Evolutionary conservation across 352 stramenopile species (phyloP).

Genomic region (Globisporangium yorkense): DNA sequence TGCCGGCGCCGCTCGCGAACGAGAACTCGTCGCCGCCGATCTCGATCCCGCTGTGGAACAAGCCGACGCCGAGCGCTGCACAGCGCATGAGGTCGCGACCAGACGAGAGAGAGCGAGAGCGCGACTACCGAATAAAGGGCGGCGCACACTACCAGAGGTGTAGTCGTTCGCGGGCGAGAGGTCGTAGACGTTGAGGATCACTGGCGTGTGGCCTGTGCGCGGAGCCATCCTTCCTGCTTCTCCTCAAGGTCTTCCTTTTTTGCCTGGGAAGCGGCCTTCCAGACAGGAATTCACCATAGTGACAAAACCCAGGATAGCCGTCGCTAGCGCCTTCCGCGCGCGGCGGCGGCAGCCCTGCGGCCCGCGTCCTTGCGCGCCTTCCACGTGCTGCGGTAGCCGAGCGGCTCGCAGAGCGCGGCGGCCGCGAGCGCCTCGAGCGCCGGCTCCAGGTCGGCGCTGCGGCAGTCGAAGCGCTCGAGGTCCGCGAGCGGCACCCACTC

Average conservation of each 20-base stretch:
- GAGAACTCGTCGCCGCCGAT: constrained; percentile 90
- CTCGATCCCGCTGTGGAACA: constrained; percentile 92
- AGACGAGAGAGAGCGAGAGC: constrained; percentile 1
- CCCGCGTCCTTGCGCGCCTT: constrained; percentile 60
- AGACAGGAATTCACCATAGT: background rate
- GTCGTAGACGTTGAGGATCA: constrained; percentile 92
- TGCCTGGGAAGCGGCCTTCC: constrained; percentile 24
- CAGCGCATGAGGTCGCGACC: background rate
- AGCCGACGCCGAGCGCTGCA: constrained; percentile 72
- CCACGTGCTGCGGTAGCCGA: constrained; percentile 42
- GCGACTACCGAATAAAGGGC: no score
- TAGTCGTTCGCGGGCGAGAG: constrained; percentile 89
- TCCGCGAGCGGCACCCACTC: constrained; percentile 69
- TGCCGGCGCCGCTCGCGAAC: constrained; percentile 87
- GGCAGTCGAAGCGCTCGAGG: constrained; percentile 66
- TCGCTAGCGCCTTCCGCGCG: no score
- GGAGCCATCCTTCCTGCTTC: constrained; percentile 26
- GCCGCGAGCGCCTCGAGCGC: constrained; percentile 30
- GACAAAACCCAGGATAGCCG: background rate
- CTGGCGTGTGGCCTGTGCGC: constrained; percentile 43
- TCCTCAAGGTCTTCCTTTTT: constrained; percentile 2
- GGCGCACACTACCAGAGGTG: constrained; percentile 35
- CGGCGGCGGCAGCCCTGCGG: no score
- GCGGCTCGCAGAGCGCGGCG: background rate
- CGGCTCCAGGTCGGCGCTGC: constrained; percentile 53